Conservation (phyloP, 2,329 filamentous ascomycete species). For the Aspergillus oerlinghausenensis region DNA sequence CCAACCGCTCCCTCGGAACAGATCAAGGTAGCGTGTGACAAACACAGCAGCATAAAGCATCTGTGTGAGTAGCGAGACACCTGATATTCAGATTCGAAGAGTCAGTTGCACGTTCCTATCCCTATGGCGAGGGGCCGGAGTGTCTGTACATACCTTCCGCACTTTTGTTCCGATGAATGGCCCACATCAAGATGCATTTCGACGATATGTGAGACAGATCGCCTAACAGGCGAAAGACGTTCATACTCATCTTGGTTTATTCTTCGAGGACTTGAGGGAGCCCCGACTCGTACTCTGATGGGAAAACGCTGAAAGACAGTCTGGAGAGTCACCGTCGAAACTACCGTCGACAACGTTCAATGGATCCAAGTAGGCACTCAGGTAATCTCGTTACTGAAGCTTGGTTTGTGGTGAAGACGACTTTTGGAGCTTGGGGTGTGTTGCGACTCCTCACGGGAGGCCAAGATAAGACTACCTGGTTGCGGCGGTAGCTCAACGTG, state of each 20-base stretch:
- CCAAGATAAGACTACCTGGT: background rate
- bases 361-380: background rate
- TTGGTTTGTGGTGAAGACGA: background rate
- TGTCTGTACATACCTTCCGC: constrained; percentile 61
- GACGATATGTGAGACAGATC: constrained; percentile 81
- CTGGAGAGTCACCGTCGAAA: background rate
- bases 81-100: constrained; percentile 38
- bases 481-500: background rate
- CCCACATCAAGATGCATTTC: constrained; percentile 85
- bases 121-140: constrained; percentile 2
- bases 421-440: background rate
- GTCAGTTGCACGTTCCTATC: background rate
- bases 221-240: constrained; percentile 68
- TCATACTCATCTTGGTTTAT: constrained; percentile 16
- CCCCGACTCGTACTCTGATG: background rate
- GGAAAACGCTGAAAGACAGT: background rate
- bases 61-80: constrained; percentile 86
- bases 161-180: constrained; percentile 82
- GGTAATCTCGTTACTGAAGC: background rate
- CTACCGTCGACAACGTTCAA: background rate
- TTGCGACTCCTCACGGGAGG: background rate
- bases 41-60: constrained; percentile 83
- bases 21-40: constrained; percentile 77
- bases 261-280: constrained; percentile 3
- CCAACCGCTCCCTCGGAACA: constrained; percentile 52